Evolutionary conservation across 495 filamentous ascomycete species (phyloP).

Genomic region (Neurospora sublineolata): DNA sequence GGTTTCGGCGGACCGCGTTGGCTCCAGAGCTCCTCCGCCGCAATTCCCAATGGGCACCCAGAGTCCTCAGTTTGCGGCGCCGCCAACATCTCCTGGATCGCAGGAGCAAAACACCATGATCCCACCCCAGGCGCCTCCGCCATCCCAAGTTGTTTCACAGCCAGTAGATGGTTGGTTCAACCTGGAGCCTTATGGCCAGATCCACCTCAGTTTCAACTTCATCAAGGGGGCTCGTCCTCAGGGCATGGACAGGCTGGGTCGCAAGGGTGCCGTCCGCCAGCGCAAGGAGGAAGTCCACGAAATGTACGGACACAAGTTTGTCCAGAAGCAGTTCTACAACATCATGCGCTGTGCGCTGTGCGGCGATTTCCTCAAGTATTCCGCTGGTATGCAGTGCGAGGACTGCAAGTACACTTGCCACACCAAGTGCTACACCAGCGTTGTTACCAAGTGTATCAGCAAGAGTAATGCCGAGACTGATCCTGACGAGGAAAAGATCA

Average conservation of each 20-base stretch:
- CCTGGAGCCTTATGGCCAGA: conserved; percentile 83
- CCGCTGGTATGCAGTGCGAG: conserved; percentile 95
- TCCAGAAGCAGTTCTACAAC: conserved; percentile 97
- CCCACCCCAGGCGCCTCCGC: conserved; percentile 12
- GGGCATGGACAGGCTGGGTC: conserved; percentile 74
- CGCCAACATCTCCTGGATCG: conserved; percentile 23
- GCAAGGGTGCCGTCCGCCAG: conserved; percentile 92
- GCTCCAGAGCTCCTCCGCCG: conserved; percentile 32
- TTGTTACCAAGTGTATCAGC: conserved; percentile 99
- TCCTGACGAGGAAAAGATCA: conserved; percentile 98
- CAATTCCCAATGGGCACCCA: conserved; percentile 44
- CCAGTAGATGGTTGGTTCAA: conserved; percentile 95
- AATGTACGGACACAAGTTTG: conserved; percentile 97
- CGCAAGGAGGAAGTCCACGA: conserved; percentile 95
- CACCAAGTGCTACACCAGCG: conserved; percentile 87
- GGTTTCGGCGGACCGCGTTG: conserved; percentile 94
- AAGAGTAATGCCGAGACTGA: conserved; percentile 97
- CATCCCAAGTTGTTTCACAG: conserved; percentile 40
- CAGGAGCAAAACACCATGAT: conserved; percentile 9
- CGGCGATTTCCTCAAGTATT: conserved; percentile 96
- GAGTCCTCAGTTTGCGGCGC: conserved; percentile 31
- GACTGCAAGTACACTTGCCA: conserved; percentile 99
- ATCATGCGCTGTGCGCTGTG: conserved; percentile 99
- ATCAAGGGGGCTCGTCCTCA: conserved; percentile 49
- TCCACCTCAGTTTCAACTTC: conserved; percentile 75